phyloP scores from a whole-genome alignment of 805 yeast species.

The Priceomyces carsonii region DNA sequence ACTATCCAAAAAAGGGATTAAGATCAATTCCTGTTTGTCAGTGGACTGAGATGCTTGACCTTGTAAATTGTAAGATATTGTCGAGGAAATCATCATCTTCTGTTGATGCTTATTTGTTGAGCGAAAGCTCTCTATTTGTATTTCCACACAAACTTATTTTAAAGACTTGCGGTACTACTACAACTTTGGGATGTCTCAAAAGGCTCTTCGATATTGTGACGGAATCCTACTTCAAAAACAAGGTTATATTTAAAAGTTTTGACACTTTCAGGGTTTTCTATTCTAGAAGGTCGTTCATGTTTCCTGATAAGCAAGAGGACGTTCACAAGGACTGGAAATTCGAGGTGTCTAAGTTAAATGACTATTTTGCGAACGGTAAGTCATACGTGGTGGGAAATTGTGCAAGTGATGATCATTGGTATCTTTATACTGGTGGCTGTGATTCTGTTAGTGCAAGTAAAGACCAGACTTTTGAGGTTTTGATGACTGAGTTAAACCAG shows the following conservation, averaged over 20 bases:
- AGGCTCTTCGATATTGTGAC: constrained; percentile 51
- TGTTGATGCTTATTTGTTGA: constrained; percentile 81
- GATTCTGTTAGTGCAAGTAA: constrained; percentile 12
- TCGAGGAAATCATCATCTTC: constrained; percentile 68
- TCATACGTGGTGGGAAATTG: constrained; percentile 76
- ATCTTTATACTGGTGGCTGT: constrained; percentile 67
- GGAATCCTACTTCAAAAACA: constrained; percentile 22
- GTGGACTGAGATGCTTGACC: constrained; percentile 74
- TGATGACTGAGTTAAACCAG: constrained; percentile 83
- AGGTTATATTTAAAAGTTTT: constrained; percentile 23
- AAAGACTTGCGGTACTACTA: constrained; percentile 96
- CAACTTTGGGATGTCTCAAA: constrained; percentile 76
- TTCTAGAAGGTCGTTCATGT: constrained; percentile 90
- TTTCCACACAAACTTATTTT: constrained; percentile 81
- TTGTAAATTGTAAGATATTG: constrained; percentile 85
- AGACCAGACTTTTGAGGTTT: constrained; percentile 82
- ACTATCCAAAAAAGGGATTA: constrained; percentile 47
- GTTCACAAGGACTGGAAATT: constrained; percentile 84
- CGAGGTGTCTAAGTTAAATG: constrained; percentile 71
- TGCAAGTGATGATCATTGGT: constrained; percentile 85
- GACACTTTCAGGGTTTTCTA: constrained; percentile 73
- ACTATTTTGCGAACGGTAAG: constrained; percentile 60
- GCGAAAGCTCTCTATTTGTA: constrained; percentile 89
- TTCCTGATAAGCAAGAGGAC: constrained; percentile 78
- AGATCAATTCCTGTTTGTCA: constrained; percentile 62